Conservation (phyloP, 1,284 basidiomycete genomes). For the Hymenochaete sp. region DNA sequence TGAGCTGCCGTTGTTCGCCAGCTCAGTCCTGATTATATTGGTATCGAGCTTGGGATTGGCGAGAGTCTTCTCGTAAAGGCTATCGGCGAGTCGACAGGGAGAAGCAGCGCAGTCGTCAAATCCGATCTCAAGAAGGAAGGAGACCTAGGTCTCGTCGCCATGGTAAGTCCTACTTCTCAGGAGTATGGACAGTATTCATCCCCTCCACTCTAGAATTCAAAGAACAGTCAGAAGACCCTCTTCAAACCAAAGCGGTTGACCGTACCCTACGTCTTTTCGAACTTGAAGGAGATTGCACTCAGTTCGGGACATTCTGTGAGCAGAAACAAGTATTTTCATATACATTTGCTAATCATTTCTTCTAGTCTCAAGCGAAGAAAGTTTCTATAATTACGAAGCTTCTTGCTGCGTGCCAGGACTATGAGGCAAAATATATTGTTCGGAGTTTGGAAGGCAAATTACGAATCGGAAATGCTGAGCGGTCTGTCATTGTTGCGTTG, state of each 20-base stretch:
- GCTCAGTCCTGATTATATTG: constrained; percentile 93
- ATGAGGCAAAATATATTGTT: constrained; percentile 92
- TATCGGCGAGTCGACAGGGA: constrained; percentile 90
- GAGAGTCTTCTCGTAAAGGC: constrained; percentile 94
- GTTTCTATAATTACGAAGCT: constrained; percentile 94
- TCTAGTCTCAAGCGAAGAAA: constrained; percentile 89
- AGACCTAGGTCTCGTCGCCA: constrained; percentile 92
- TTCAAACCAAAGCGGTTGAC: constrained; percentile 93
- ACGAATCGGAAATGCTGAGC: constrained; percentile 93
- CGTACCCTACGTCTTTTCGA: constrained; percentile 80
- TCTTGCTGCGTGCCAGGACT: constrained; percentile 83
- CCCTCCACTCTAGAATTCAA: constrained; percentile 58
- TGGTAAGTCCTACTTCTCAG: constrained; percentile 39
- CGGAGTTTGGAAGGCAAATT: constrained; percentile 95
- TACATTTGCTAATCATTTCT: background rate
- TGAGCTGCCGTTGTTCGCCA: constrained; percentile 28
- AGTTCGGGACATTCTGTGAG: constrained; percentile 74
- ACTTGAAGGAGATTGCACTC: constrained; percentile 80
- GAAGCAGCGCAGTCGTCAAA: constrained; percentile 78
- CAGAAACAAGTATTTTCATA: constrained; percentile 8
- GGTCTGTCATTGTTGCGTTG: constrained; percentile 82
- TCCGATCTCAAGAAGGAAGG: constrained; percentile 91
- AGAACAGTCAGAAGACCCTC: constrained; percentile 89
- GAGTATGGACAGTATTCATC: constrained; percentile 1
- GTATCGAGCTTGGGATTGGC: constrained; percentile 94